Evolutionary conservation across 768 basidiomycete species (phyloP).

Genomic region (Lyophyllum decastes): DNA sequence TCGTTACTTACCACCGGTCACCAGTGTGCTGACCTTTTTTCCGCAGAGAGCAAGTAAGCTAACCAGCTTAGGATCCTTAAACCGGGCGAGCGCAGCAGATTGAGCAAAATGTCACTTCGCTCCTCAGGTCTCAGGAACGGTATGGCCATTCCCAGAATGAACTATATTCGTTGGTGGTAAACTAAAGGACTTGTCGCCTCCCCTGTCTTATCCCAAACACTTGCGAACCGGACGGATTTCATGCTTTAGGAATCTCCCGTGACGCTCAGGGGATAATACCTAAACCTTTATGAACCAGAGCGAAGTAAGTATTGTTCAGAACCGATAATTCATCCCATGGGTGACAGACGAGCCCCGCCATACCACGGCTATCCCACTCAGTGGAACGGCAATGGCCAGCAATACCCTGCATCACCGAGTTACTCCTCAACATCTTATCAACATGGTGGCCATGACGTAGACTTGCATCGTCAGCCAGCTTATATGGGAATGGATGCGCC

Average conservation of each 20-base stretch:
- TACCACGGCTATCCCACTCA: conserved; percentile 32
- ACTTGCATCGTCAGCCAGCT: conserved; percentile 24
- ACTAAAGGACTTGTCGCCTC: conserved; percentile 19
- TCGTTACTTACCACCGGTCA: conserved; percentile 11
- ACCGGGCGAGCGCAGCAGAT: conserved; percentile 6
- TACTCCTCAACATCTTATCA: conserved; percentile 28
- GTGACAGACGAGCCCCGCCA: conserved; percentile 32
- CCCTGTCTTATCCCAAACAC: conserved; percentile 24
- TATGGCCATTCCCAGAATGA: conserved; percentile 23
- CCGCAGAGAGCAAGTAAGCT: conserved; percentile 8
- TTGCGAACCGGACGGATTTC: conserved; percentile 29
- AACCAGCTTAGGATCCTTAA: conserved; percentile 19
- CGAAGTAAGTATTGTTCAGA: conserved; percentile 13
- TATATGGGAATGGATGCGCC: conserved; percentile 13
- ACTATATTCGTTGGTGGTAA: conserved; percentile 21
- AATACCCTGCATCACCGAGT: conserved; percentile 26
- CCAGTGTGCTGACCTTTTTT: conserved; percentile 4
- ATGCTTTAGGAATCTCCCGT: conserved; percentile 22
- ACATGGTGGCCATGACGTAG: conserved; percentile 17
- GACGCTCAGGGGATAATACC: conserved; percentile 20
- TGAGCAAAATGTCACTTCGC: conserved; percentile 9
- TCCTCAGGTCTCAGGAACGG: conserved; percentile 15
- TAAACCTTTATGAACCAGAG: conserved; percentile 29
- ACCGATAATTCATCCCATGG: conserved; percentile 23
- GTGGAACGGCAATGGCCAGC: conserved; percentile 34